A percentile compares a stretch with the other conserved stretches of the same genome.
Conservation (phyloP, 1,139 yeast species). For the Hanseniaspora uvarum region DNA sequence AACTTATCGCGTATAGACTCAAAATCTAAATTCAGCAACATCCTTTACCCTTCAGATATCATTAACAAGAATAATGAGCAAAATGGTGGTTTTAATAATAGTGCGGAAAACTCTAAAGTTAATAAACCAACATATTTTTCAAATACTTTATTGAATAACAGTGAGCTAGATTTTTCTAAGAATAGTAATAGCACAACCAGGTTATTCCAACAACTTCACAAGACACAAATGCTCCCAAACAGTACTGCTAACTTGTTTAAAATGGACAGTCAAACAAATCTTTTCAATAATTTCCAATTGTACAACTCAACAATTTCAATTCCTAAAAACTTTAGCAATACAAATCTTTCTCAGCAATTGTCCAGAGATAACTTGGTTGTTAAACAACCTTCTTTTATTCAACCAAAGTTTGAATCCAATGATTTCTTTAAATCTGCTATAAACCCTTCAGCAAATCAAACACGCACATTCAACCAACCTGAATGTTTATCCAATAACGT, state of each 20-base stretch:
- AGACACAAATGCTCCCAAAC: not conserved
- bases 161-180: not conserved
- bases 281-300: not conserved
- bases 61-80: not conserved
- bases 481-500: not conserved
- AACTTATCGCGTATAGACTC: not conserved
- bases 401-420: not conserved
- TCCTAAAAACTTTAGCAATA: slow-evolving; percentile 7
- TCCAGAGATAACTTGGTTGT: not conserved
- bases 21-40: not conserved
- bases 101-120: not conserved
- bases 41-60: not conserved
- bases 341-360: not conserved
- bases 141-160: not conserved
- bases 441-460: not conserved
- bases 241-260: not conserved
- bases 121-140: not conserved
- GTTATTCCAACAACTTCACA: not conserved
- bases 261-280: not conserved
- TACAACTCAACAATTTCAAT: not conserved
- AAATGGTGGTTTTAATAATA: not conserved
- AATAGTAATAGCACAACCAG: not conserved
- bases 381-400: not conserved
- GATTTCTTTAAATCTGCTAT: not conserved
- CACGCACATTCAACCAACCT: not conserved